Base-by-base conservation (phyloP, 495 filamentous ascomycete genomes). In the Penicillium angulare region DNA sequence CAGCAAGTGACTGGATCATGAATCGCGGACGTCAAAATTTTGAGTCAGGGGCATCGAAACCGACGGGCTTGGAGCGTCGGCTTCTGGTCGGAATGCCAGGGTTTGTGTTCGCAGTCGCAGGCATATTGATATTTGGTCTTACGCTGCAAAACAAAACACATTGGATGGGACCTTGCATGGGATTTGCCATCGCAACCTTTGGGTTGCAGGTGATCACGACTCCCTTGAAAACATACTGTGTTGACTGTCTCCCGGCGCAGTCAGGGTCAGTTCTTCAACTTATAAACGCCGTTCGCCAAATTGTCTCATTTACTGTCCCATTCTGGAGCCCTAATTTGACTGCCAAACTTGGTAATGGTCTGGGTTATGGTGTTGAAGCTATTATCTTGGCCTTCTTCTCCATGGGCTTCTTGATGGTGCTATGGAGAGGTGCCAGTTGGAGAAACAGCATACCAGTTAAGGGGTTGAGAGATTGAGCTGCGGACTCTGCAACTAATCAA, bases 171-270 rank as follows among this genome's bases (percentile, higher is more conserved):
- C 41, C 41, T 29, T 44, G 41, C 24, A 26, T 31, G 21, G 24
- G 41, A 7, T 27, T 31, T 7, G 41, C 20, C 17, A 24, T 44
- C 5, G 41, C 22, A 32, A 44, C 27, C n/a, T 44, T 44, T 31
- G 41, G 41, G 16, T 29, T 44, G 15, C 41, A 44, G 23, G 0
- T 44, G 16, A 17, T 32, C n/a, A 44, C 41, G 7, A 44, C 22
- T 20, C 41, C 41, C 1, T 16, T 44, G n/a, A 44, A 44, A 26
- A 44, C 41, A 17, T 44, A 44, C 16, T 16, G 41, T 44, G 41
- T 44, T 16, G 41, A 44, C n/a, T 44, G 41, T 20, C 24, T 44
- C 1, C 12, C 22, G 12, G 12, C 41, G 3, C 24, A 32, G 17
- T 26, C 41, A 5, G 41, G 24, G 17, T 44, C 41, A 3, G 41